Evolutionary conservation across 345 rosid species (phyloP), one percentile per base, ranked within the genome.

Genomic region (Pistacia vera): DNA sequence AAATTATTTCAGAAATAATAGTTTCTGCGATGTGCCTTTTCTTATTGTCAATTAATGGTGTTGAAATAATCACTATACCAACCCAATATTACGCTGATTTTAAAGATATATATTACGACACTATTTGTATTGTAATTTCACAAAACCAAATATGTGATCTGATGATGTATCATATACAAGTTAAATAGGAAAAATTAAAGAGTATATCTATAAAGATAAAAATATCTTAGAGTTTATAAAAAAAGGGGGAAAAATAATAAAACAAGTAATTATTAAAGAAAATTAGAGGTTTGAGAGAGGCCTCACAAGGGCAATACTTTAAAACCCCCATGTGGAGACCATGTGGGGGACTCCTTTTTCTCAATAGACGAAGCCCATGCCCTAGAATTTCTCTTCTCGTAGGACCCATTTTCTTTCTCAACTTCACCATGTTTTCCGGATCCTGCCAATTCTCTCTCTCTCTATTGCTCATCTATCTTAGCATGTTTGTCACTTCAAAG

Each of bases 361-460:
- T 63, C 75, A 4, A n/a, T 35, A 55, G 4, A 63, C 75, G 22
- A 74, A 60, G 20, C 81, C 76, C 73, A 64, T 84, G 84, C 81
- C 80, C 81, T 74, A 58, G 56, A 81, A 72, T 81, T 80, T 70
- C 79, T 74, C 83, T 72, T 48, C 51, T 41, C 51, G 80, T 74
- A 54, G 75, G 88, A 81, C 33, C 86, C 80, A 52, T 2, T 81
- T 22, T 36, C 56, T 73, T 67, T 72, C 83, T 74, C 82, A 74
- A 63, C 78, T 41, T 80, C 82, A 20, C 86, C 89, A 83, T 83
- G 90, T 86, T 88, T 88, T 88, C 88, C 88, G 92, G 90, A 88
- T 86, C 88, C 83, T 86, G 90, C 87, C 86, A 81, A 76, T 74
- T 60, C 61, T 38, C 71, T 35, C 65, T 30, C 2, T 5, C n/a